Evolutionary conservation across 345 rosid genomes (phyloP).

Genomic region (Arabidopsis suecica): DNA sequence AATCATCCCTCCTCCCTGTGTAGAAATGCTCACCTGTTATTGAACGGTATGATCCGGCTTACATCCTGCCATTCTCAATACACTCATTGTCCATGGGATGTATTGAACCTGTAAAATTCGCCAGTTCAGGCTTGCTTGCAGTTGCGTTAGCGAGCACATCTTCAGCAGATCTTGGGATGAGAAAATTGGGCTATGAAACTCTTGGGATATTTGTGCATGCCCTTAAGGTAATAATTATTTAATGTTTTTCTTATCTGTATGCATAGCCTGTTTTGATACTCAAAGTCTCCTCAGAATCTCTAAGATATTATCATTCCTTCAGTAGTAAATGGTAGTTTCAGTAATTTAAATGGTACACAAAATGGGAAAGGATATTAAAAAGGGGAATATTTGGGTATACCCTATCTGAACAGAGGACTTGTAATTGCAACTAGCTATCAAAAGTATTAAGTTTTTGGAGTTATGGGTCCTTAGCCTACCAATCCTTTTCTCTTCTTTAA

Average conservation of each 20-base stretch:
- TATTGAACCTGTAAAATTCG: slow-evolving; percentile 81
- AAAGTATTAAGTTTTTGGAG: not conserved
- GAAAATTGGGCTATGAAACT: slow-evolving; percentile 82
- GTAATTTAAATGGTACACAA: slow-evolving; percentile 15
- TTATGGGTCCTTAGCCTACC: slow-evolving; percentile 16
- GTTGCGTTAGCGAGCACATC: slow-evolving; percentile 81
- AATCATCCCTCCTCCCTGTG: slow-evolving; percentile 30
- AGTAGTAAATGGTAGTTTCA: slow-evolving; percentile 16
- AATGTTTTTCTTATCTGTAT: slow-evolving; percentile 17
- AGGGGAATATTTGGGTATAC: slow-evolving; percentile 11
- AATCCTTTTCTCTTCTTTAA: slow-evolving; percentile 11
- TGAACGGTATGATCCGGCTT: slow-evolving; percentile 79
- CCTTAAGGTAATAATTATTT: slow-evolving; percentile 66
- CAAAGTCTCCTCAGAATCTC: too few relatives aligned
- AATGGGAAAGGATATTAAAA: not conserved
- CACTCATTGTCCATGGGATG: slow-evolving; percentile 65
- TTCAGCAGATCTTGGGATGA: slow-evolving; percentile 78
- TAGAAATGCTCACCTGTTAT: slow-evolving; percentile 50
- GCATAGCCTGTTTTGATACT: not conserved
- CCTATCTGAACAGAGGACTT: slow-evolving; percentile 11
- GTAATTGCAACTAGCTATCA: slow-evolving; percentile 9
- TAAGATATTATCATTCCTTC: not conserved
- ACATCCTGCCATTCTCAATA: slow-evolving; percentile 70
- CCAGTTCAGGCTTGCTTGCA: slow-evolving; percentile 89
- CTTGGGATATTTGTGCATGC: slow-evolving; percentile 61